phyloP scores from a whole-genome alignment of 148 eudicot species.

The Pouteria glomerata region DNA sequence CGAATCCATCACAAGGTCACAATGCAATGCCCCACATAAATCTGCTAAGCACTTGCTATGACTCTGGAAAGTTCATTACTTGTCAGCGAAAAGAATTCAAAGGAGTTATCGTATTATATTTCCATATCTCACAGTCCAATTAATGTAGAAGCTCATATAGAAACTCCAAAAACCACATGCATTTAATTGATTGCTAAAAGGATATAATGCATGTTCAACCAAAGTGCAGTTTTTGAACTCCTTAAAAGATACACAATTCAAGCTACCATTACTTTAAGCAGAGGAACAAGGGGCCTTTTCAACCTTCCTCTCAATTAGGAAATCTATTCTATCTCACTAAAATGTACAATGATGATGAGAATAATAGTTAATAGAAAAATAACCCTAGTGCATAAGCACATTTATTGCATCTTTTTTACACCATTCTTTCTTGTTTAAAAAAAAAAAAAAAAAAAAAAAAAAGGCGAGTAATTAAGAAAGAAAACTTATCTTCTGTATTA shows the following conservation, averaged over 20 bases:
- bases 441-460: too few species aligned
- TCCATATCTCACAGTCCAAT: neutral
- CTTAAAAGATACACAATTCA: neutral
- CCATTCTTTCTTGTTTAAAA: too few species aligned
- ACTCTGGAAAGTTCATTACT: slow-evolving; percentile 37
- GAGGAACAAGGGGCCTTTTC: neutral
- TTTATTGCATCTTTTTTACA: neutral
- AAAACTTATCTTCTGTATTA: neutral
- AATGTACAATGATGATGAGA: neutral
- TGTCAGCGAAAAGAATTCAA: neutral
- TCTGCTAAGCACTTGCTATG: slow-evolving; percentile 85
- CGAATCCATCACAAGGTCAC: slow-evolving; percentile 59
- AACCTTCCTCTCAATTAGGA: neutral
- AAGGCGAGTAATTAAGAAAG: neutral
- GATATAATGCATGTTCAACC: neutral
- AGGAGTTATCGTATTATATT: neutral
- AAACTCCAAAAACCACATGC: too few species aligned
- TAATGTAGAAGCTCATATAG: neutral
- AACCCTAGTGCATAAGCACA: neutral
- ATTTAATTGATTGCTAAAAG: neutral
- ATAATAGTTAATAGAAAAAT: neutral
- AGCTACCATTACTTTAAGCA: neutral
- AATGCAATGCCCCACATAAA: slow-evolving; percentile 88
- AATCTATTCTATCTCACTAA: neutral
- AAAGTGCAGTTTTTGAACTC: neutral